These are phyloP conservation scores for Limonium bicolor DNA, from an alignment of 148 eudicot genomes.

Conservation along the genomic window DNA sequence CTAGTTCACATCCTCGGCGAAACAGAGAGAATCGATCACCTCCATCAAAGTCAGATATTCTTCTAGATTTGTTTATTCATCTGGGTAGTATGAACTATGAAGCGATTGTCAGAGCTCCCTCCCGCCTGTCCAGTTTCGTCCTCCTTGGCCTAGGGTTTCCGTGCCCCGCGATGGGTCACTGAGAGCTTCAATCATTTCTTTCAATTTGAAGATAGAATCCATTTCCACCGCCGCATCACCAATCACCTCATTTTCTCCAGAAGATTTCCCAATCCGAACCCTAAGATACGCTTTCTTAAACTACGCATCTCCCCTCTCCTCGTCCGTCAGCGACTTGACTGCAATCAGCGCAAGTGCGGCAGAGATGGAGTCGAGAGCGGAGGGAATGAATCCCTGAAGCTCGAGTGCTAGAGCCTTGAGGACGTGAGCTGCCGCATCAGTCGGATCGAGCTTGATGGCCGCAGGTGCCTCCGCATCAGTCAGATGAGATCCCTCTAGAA, in stretches of 20 bases:
- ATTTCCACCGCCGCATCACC: conserved; percentile 33
- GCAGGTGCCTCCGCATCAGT: conserved; percentile 46
- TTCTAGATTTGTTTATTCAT: no score
- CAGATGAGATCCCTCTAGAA: no score
- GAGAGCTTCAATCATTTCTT: no score
- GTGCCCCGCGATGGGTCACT: no score
- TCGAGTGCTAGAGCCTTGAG: conserved; percentile 61
- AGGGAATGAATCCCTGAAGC: conserved; percentile 46
- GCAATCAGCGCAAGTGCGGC: conserved; percentile 57
- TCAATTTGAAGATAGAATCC: no score
- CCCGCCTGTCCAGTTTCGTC: no score
- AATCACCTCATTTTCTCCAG: not conserved
- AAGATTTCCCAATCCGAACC: conserved; percentile 12
- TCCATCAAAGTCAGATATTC: no score
- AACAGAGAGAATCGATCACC: no score
- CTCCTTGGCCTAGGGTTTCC: no score
- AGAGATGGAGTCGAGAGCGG: conserved; percentile 45
- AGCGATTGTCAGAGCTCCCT: no score
- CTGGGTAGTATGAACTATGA: no score
- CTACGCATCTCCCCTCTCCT: conserved; percentile 53
- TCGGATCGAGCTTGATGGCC: conserved; percentile 37
- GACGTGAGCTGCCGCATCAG: conserved; percentile 72
- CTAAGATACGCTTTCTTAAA: conserved; percentile 54
- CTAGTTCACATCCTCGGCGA: no score
- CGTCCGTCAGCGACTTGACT: conserved; percentile 27